phyloP scores from a whole-genome alignment of 192 early-diverging fungal species.

The Podochytrium sp. region DNA sequence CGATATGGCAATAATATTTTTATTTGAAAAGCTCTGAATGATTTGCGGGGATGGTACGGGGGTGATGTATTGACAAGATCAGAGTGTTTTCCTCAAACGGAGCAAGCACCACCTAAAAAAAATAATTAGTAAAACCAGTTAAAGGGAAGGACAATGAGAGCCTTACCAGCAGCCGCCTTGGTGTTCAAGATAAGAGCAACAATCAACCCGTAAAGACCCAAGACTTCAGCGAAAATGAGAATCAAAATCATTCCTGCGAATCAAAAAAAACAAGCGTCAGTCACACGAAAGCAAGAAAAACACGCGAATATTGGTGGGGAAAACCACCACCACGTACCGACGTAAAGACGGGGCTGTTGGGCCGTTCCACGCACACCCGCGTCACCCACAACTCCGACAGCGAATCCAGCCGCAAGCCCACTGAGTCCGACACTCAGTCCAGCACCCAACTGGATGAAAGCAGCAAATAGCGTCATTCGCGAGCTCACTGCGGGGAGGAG shows the following conservation, averaged over 20 bases:
- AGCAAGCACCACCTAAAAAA: constrained; percentile 52
- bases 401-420: constrained; percentile 94
- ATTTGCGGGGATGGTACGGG: no score
- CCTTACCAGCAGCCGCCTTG: constrained; percentile 63
- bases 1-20: no score
- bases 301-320: constrained; percentile 64
- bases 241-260: constrained; percentile 78
- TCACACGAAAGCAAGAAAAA: constrained; percentile 62
- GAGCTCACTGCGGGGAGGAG: constrained; percentile 29
- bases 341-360: constrained; percentile 84
- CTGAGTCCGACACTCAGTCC: constrained; percentile 92
- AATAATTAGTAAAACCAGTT: constrained; percentile 84
- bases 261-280: constrained; percentile 9
- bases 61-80: no score
- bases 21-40: no score
- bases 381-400: constrained; percentile 97
- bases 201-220: constrained; percentile 76
- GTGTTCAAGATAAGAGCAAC: constrained; percentile 97
- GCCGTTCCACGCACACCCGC: constrained; percentile 89
- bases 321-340: constrained; percentile 64
- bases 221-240: constrained; percentile 99
- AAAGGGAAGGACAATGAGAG: constrained; percentile 58
- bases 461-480: constrained; percentile 61
- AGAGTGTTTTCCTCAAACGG: no score
- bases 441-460: constrained; percentile 92